A percentile compares a stretch with the other conserved stretches of the same genome.
Evolutionary conservation across 202 grass and related monocot species (phyloP).

Genomic region (Panicum virgatum): DNA sequence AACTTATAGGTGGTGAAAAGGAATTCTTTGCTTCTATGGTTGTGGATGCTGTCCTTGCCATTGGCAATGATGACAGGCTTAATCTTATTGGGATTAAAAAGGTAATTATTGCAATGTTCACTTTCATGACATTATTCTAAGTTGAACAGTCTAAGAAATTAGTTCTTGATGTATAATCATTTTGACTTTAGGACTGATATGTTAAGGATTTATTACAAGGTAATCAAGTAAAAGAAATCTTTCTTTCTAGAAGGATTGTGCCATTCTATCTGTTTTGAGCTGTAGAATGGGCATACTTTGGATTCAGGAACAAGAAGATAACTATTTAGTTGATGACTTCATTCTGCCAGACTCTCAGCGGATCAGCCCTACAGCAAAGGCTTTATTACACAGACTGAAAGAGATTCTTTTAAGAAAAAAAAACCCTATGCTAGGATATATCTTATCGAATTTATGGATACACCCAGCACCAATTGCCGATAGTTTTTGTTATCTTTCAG

Average conservation of each 20-base stretch:
- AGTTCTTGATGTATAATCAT: neutral
- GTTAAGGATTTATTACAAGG: neutral
- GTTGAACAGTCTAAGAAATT: neutral
- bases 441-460: neutral
- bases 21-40: constrained; percentile 91
- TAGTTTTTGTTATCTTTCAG: neutral
- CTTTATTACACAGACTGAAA: neutral
- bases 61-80: constrained; percentile 84
- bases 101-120: constrained; percentile 37
- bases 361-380: neutral
- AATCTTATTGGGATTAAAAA: constrained; percentile 95
- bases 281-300: neutral
- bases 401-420: neutral
- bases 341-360: neutral
- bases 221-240: neutral
- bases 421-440: neutral
- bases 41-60: constrained; percentile 88
- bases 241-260: no score
- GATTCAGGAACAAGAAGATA: neutral
- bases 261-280: neutral
- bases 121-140: neutral
- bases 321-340: neutral
- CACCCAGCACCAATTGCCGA: neutral
- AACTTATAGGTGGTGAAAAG: constrained; percentile 89
- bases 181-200: neutral